These are phyloP conservation scores for Wickerhamomyces alni DNA, from an alignment of 805 yeast genomes.

Conservation along the genomic window DNA sequence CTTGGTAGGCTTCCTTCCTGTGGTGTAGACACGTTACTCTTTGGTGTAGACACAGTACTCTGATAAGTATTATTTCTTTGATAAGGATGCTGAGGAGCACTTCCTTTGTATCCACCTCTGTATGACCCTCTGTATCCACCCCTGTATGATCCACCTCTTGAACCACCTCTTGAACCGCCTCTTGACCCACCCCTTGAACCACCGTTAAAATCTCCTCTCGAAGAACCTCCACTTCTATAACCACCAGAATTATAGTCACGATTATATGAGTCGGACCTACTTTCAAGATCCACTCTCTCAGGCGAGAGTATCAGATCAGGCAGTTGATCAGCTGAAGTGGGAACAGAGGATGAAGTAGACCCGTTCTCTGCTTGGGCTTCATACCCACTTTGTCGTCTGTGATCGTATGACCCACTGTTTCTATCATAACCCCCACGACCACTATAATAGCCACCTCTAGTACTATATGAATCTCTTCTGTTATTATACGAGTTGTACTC, in stretches of 20 bases:
- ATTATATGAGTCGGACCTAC: neutral
- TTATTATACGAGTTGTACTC: neutral
- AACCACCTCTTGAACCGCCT: neutral
- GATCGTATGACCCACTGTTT: neutral
- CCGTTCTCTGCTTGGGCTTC: neutral
- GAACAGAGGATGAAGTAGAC: neutral
- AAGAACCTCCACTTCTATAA: neutral
- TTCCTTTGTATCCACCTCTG: neutral
- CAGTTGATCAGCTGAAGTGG: neutral
- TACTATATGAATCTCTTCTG: neutral
- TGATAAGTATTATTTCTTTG: neutral
- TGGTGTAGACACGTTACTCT: no score
- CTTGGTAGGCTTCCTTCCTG: no score
- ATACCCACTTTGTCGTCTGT: neutral
- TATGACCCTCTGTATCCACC: neutral
- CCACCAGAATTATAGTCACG: neutral
- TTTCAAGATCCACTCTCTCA: neutral
- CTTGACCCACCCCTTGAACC: neutral
- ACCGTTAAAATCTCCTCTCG: neutral
- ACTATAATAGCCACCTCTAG: constrained; percentile 2
- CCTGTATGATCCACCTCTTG: neutral
- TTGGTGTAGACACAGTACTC: neutral
- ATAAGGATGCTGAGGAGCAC: neutral
- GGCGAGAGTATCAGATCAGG: neutral
- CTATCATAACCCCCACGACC: constrained; percentile 3